Evolutionary conservation across 2,329 filamentous ascomycete species (phyloP), one percentile per base, ranked within the genome.

Genomic region (Penicillium sp.): DNA sequence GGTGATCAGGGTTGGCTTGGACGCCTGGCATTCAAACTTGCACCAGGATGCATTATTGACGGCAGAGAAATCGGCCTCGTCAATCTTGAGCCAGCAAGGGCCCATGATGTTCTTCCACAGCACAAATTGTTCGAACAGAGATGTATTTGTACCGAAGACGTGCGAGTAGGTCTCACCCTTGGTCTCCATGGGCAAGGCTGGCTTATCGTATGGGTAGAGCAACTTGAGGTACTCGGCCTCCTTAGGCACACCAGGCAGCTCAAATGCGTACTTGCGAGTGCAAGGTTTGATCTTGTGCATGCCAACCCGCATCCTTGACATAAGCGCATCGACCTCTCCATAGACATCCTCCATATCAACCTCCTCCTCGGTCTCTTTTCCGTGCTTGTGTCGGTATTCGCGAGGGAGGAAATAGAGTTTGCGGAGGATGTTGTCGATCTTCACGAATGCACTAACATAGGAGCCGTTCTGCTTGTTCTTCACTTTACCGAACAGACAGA

Each of bases 41-140:
- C 95, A 97, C 85, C 96, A 95, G 0, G 95, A 99, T 11, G 92
- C 90, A 68, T 97, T 97, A 75, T 92, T 94, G 66, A 98, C 83
- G 6, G 89, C 82, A 18, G 85, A 84, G 72, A 96, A 97, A 73
- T 97, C 88, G 33, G 90, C 90, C 65, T 90, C 89, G 65, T 92
- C 85, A 56, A 99, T 95, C 72, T 89, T 93, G 47, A 99, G 84
- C 95, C 95, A 99, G 75, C 95, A 98, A 33, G 95, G 95, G 1
- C 95, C 95, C 94, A 97, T 99, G 68, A 99, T 91, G 72, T 96
- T 96, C 79, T 97, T 98, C 90, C 93, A 97, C 5, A 99, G 83
- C 19, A 99, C 95, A 72, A 99, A 99, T 69, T 99, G 95, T 77
- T 99, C 95, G 68, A 99, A 99, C 0, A 99, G 82, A 1, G 91